Base-by-base conservation (phyloP, 169 alveolate genomes). In the Cryptosporidium tyzzeri region DNA sequence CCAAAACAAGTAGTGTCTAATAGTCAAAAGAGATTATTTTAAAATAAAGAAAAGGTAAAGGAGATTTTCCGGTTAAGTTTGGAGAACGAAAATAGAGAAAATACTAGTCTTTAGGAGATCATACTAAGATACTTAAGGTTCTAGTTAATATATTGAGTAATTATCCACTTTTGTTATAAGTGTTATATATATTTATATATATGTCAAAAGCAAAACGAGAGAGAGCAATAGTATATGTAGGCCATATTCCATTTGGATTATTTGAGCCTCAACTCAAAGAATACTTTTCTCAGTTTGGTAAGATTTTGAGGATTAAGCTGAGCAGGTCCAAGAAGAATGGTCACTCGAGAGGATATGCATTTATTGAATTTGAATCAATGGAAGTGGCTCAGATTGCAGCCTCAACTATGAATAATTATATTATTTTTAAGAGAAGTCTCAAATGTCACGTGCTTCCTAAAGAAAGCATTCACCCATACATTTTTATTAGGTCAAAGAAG, bases 161-260 rank as follows among this genome's bases (percentile, higher is more conserved):
- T 9, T 16, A 55, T 55, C 29, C 18, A 23, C 16, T 55, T 55
- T 55, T 23, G 35, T 10, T 9, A 14, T 21, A 21, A 23, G 35
- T 23, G 35, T 5, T 55, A 41, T 41, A 41, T 41, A 41, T 12
- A 41, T 41, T 5, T 37, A 37, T 41, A 41, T 41, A 41, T 35
- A 80, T 80, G 87, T 59, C 74, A 0, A 80, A 41, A 50, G 70
- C 35, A 9, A 86, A 69, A 45, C 75, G 80, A n/a, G 89, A 80
- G 26, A 86, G 89, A 26, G 98, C 96, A 58, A 92, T 92, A 5
- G 71, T 96, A 1, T 96, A 95, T 87, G 92, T 95, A 26, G 97
- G 97, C 14, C 98, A 96, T 59, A 59, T 96, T n/a, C 98, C 98
- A 10, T 87, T 84, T 59, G 98, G 97, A 21, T 92, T 96, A 69